Conservation (phyloP, 140 eudicot species). For the Ambrosia hybrid region DNA sequence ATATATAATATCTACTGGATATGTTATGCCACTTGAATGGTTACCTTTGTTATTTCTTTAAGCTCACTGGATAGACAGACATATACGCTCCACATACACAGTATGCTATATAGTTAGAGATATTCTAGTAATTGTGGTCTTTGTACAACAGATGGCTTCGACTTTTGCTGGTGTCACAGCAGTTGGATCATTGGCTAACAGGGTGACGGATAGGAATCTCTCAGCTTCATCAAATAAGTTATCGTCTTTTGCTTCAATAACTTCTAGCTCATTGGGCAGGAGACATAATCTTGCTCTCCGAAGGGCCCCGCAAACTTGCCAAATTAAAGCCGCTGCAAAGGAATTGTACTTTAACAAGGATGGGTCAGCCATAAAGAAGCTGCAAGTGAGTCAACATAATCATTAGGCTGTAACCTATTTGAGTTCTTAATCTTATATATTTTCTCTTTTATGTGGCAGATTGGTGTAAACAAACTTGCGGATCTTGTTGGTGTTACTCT, state of each 20-base stretch:
- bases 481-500: slow-evolving; percentile 90
- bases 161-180: background rate
- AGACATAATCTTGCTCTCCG: slow-evolving; percentile 41
- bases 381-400: slow-evolving; percentile 49
- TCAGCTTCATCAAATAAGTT: slow-evolving; percentile 42
- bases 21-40: background rate
- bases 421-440: background rate
- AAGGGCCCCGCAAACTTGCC: slow-evolving; percentile 36
- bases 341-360: slow-evolving; percentile 81
- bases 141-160: slow-evolving; percentile 56
- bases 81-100: background rate
- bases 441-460: slow-evolving; percentile 30
- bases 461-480: slow-evolving; percentile 87
- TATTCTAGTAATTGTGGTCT: background rate
- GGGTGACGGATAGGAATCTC: too few species aligned
- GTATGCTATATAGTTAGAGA: background rate
- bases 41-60: too few species aligned
- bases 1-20: background rate
- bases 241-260: slow-evolving; percentile 54
- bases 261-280: slow-evolving; percentile 46
- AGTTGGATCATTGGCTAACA: background rate
- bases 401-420: background rate
- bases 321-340: slow-evolving; percentile 61
- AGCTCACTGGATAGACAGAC: too few species aligned
- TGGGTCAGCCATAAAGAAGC: slow-evolving; percentile 71